These are phyloP conservation scores for Hyaloperonospora arabidopsidis DNA, from an alignment of 352 stramenopile species.

Conservation along the genomic window DNA sequence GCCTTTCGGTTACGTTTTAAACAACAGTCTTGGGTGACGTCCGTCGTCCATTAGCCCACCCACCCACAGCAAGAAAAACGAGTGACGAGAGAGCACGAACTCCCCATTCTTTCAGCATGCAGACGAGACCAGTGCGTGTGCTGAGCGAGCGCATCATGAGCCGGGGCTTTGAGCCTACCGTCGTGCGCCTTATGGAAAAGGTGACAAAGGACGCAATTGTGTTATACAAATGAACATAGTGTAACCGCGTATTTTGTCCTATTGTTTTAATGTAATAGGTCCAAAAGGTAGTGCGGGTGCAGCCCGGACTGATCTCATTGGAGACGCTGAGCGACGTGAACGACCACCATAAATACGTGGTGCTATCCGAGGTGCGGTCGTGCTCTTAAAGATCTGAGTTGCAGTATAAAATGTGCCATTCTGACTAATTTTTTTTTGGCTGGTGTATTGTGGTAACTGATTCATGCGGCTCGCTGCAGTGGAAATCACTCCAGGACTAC, in stretches of 20 bases:
- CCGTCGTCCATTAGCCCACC: too few species aligned
- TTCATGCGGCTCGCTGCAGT: slow-evolving; percentile 33
- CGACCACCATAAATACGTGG: slow-evolving; percentile 84
- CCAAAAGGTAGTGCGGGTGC: slow-evolving; percentile 59
- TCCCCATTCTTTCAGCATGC: slow-evolving; percentile 11
- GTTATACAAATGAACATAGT: background rate
- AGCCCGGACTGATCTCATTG: slow-evolving; percentile 70
- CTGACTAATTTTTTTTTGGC: too few species aligned
- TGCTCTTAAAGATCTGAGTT: background rate
- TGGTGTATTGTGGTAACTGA: too few species aligned
- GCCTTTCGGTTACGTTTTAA: too few species aligned
- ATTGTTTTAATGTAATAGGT: slow-evolving; percentile 51
- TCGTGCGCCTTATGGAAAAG: slow-evolving; percentile 74
- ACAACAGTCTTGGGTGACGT: too few species aligned
- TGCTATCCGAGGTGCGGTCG: slow-evolving; percentile 62
- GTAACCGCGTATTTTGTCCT: background rate
- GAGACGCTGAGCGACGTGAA: slow-evolving; percentile 77
- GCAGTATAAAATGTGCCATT: too few species aligned
- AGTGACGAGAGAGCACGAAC: too few species aligned
- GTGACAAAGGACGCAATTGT: slow-evolving; percentile 20
- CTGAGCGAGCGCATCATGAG: slow-evolving; percentile 81
- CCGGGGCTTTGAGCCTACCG: slow-evolving; percentile 75
- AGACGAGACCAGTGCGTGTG: slow-evolving; percentile 60
- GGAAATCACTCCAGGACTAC: slow-evolving; percentile 76
- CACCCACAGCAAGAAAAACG: too few species aligned